These are phyloP conservation scores for Xanthoconium separans DNA, from an alignment of 1,284 basidiomycete species.

Conservation along the genomic window DNA sequence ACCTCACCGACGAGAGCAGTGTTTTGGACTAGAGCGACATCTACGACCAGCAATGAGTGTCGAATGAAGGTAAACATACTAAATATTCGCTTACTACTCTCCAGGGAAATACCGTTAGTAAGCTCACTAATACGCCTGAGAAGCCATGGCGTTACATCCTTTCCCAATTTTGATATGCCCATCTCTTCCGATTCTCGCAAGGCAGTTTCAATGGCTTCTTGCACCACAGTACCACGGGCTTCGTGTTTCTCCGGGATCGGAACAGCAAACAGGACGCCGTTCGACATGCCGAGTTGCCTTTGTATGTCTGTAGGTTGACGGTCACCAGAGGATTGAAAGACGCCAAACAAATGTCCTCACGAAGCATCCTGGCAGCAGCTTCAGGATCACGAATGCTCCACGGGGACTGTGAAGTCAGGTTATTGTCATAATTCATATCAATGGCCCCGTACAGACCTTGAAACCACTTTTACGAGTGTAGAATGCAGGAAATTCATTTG, in stretches of 20 bases:
- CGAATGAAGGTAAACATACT: not conserved
- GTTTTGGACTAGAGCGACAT: constrained; percentile 89
- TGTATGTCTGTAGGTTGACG: constrained; percentile 49
- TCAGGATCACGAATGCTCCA: constrained; percentile 64
- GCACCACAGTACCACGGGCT: constrained; percentile 66
- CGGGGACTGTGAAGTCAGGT: constrained; percentile 49
- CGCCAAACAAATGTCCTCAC: constrained; percentile 42
- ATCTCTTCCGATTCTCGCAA: constrained; percentile 81
- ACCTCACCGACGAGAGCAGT: constrained; percentile 81
- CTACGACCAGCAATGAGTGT: constrained; percentile 38
- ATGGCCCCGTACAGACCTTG: constrained; percentile 41
- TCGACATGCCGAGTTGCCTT: constrained; percentile 59
- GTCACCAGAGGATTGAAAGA: constrained; percentile 8
- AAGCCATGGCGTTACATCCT: constrained; percentile 96
- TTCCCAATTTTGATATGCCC: constrained; percentile 81
- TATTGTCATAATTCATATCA: not conserved
- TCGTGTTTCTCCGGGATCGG: constrained; percentile 87
- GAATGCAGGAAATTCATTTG: constrained; percentile 91
- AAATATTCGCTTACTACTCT: constrained; percentile 54
- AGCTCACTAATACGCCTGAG: constrained; percentile 83
- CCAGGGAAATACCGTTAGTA: constrained; percentile 72
- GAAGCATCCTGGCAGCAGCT: constrained; percentile 68
- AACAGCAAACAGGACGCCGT: constrained; percentile 82
- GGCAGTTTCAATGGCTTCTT: constrained; percentile 83
- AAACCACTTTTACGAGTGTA: constrained; percentile 85